A percentile compares a stretch with the other conserved stretches of the same genome.
Conservation (phyloP, 305 asterid species). For the Solanum hybrid region DNA sequence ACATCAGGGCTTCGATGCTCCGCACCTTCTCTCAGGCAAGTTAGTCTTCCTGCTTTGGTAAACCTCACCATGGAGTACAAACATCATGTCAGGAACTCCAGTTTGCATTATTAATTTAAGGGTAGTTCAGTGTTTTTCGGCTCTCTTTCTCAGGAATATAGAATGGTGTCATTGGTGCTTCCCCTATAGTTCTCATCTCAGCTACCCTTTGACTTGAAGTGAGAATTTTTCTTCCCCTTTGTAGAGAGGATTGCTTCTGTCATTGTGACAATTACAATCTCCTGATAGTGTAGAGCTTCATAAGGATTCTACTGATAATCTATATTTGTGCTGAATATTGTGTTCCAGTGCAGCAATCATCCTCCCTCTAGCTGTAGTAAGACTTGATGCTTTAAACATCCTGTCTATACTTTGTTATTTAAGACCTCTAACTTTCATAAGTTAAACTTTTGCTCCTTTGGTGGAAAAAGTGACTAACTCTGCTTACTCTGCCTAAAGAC, state of each 20-base stretch:
- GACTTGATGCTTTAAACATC: not conserved
- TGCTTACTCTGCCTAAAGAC: constrained; percentile 53
- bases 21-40: constrained; percentile 76
- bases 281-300: not conserved
- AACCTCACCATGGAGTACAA: not conserved
- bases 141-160: not conserved
- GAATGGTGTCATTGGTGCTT: not conserved
- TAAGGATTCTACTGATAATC: not conserved
- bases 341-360: not conserved
- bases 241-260: not conserved
- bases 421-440: not conserved
- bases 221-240: not conserved
- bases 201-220: not conserved
- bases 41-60: constrained; percentile 2
- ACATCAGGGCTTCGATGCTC: constrained; percentile 71
- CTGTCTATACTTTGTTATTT: not conserved
- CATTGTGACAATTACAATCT: not conserved
- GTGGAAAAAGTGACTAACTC: not conserved
- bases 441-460: not conserved
- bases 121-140: not conserved
- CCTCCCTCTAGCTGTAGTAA: not conserved
- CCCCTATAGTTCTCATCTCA: not conserved
- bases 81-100: not conserved
- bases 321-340: not conserved
- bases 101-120: not conserved